Percentiles rank a stretch among this genome's conserved stretches.
phyloP scores from a whole-genome alignment of 2,329 filamentous ascomycete species.

The Botrytis sinoallii region DNA sequence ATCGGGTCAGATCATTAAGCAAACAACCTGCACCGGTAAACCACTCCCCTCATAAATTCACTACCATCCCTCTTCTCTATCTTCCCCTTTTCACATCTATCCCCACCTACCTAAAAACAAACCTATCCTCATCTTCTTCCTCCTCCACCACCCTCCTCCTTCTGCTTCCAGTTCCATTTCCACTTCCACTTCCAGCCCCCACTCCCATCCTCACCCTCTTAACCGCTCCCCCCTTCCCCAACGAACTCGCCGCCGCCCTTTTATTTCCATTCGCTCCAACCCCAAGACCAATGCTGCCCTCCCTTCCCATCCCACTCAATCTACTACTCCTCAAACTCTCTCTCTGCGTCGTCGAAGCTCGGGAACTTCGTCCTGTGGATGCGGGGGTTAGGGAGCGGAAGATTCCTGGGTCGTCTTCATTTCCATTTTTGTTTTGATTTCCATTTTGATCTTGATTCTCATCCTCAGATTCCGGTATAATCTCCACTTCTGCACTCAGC shows the following conservation, averaged over 20 bases:
- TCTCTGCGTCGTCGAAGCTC: not conserved
- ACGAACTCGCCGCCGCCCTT: slow-evolving; percentile 27
- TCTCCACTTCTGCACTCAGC: not conserved
- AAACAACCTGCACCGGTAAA: not conserved
- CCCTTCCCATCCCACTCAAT: too few species aligned
- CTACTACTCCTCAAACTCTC: not conserved
- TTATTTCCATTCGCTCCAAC: slow-evolving; percentile 21
- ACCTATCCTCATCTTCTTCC: slow-evolving; percentile 37
- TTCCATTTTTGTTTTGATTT: not conserved
- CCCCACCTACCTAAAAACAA: slow-evolving; percentile 18
- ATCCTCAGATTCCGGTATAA: not conserved
- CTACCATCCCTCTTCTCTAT: not conserved
- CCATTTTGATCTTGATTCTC: not conserved
- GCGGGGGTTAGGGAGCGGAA: not conserved
- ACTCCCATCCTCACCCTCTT: slow-evolving; percentile 31
- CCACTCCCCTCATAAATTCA: not conserved
- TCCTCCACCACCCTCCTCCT: slow-evolving; percentile 31
- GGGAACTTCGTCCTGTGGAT: not conserved
- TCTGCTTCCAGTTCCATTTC: not conserved
- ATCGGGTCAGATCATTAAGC: not conserved
- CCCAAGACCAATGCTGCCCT: not conserved
- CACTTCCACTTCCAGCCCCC: slow-evolving; percentile 7
- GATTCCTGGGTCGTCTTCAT: not conserved
- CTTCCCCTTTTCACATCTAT: too few species aligned
- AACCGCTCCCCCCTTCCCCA: slow-evolving; percentile 28